Base-by-base conservation (phyloP, 768 basidiomycete genomes). In the Agrocybe pediades region DNA sequence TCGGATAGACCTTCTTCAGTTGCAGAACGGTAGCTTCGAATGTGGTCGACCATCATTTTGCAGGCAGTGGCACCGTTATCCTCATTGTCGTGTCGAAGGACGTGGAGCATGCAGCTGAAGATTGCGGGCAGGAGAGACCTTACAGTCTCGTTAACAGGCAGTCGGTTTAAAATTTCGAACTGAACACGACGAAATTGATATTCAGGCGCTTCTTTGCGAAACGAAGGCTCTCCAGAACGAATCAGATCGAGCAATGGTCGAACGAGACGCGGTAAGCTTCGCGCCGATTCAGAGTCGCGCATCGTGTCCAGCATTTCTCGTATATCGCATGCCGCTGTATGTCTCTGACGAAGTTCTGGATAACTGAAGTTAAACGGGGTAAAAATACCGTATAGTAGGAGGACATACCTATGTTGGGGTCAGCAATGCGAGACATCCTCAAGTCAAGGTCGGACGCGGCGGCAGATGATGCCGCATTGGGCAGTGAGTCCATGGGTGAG, bases 51-150 rank as follows among this genome's bases (percentile, higher is more conserved):
- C 64, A 97, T 79, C 51, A 87, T 89, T 73, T 98, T 98, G 80
- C 95, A 92, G 51, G 88, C 90, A 2, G 86, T 80, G 26, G 88
- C 80, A 2, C 92, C 97, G 64, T 95, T 95, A 67, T 99, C 97
- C 71, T 99, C 97, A 67, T 97, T 98, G 74, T 99, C 97, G 59
- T 83, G 75, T 21, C 89, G 86, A 25, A 98, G 78, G 48, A 94
- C 76, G 57, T 92, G 80, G 30, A 98, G 78, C 85, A 97, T 86
- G 48, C 92, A 86, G 50, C 78, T 78, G 67, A 90, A 89, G 41
- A 98, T 81, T 2, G 79, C 67, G 13, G 79, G 72, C 16, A 84
- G 79, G 57, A 90, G 87, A 47, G 81, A 77, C 36, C 89, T 82
- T 19, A 95, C 75, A n/a, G 81, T 74, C 49, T 98, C 97, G 49